Evolutionary conservation across 345 rosid genomes (phyloP).

Genomic region (Conringia planisiliqua): DNA sequence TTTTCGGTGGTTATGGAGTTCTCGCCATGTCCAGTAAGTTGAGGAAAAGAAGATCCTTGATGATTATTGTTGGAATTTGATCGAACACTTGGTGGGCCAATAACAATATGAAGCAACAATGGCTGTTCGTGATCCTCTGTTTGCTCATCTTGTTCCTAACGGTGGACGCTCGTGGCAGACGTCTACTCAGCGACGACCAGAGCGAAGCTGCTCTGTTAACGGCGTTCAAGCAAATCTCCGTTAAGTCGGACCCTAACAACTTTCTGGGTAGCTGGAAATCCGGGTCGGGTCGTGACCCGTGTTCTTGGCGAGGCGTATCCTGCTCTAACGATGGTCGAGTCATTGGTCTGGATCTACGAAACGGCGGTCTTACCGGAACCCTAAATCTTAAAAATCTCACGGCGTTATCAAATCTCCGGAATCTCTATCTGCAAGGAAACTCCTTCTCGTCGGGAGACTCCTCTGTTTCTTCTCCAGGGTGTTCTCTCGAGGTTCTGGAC

Average conservation of each 20-base stretch:
- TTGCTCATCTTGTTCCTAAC: conserved; percentile 13
- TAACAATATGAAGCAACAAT: conserved; percentile 21
- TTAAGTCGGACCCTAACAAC: conserved; percentile 55
- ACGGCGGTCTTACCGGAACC: conserved; percentile 50
- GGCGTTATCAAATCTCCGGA: conserved; percentile 49
- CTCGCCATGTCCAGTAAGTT: not conserved
- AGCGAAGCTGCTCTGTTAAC: conserved; percentile 36
- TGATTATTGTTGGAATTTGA: conserved; percentile 3
- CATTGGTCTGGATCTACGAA: conserved; percentile 51
- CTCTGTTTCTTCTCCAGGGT: conserved; percentile 33
- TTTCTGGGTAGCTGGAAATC: conserved; percentile 51
- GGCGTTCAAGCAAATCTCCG: conserved; percentile 55
- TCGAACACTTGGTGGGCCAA: conserved; percentile 13
- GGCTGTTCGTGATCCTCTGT: conserved; percentile 17
- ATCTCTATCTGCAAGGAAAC: conserved; percentile 50
- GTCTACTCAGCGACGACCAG: conserved; percentile 1
- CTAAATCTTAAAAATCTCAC: conserved; percentile 54
- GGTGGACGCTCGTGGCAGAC: conserved; percentile 2
- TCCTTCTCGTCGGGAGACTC: conserved; percentile 51
- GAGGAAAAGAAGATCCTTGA: not conserved
- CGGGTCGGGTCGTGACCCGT: conserved; percentile 38
- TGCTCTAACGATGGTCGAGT: conserved; percentile 57
- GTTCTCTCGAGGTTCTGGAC: conserved; percentile 57
- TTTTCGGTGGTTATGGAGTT: conserved; percentile 2
- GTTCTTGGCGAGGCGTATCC: conserved; percentile 69